Evolutionary conservation across 2,329 filamentous ascomycete species (phyloP), one percentile per base, ranked within the genome.

Genomic region (Cladosporium sp.): DNA sequence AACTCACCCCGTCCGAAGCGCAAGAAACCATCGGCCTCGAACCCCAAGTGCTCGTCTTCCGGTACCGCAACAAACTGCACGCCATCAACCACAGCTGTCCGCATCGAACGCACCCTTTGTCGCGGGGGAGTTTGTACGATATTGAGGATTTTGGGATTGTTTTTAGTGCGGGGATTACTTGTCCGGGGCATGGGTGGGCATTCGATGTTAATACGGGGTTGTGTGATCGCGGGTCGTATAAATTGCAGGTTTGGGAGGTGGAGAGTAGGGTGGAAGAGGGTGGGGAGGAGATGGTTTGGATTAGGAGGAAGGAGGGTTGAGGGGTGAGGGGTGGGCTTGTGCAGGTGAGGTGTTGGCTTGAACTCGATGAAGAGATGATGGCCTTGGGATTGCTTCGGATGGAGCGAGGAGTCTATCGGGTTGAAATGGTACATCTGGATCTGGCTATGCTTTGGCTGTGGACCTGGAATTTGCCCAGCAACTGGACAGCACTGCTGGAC

Each of bases 61-160:
- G 75, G 55, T 84, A 84, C 58, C 77, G 74, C 45, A 79, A 78
- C 3, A 80, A 78, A 52, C 72, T 86, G n/a, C 77, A 86, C 58
- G 84, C 84, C 0, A 70, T 86, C 18, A 82, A 87, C 52, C 83
- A 86, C 69, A 83, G 85, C 72, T 88, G 84, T 52, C 84, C 84
- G 1, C 84, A 88, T 57, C 80, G 78, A 1, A 78, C 82, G 0
- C 87, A 78, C 51, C 83, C 84, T 0, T 72, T 88, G 1, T 85
- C 82, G 0, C 74, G 78, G 38, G 83, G 80, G 0, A 76, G 67
- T 0, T 72, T 82, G 0, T 86, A 86, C 51, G 84, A 88, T 48
- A 86, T 88, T 57, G 84, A 88, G 57, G 84, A 88, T 53, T 88
- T 86, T 61, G 84, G 84, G 0, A 68, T 85, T 2, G 71, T 76